A percentile compares a stretch with the other conserved stretches of the same genome.
Conservation (phyloP, 352 stramenopile genomes). For the Phytophthora sojae region DNA sequence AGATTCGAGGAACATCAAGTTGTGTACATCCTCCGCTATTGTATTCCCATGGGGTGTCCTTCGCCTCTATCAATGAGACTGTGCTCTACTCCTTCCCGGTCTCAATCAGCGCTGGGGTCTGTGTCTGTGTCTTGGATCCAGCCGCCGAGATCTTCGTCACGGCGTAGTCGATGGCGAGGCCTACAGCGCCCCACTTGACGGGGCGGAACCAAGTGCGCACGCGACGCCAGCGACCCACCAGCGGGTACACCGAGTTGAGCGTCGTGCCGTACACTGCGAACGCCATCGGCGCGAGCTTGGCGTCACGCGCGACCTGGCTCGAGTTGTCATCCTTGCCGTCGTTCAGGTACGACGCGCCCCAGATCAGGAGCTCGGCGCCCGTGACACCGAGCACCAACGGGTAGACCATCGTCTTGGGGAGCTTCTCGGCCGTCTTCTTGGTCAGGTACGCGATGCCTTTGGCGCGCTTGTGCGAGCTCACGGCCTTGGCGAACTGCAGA, state of each 20-base stretch:
- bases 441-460: constrained; percentile 37
- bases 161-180: constrained; percentile 26
- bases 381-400: constrained; percentile 38
- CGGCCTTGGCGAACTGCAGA: constrained; percentile 29
- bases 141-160: constrained; percentile 19
- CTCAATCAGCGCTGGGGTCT: constrained; percentile 13
- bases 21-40: constrained; percentile 7
- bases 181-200: constrained; percentile 36
- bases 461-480: constrained; percentile 29
- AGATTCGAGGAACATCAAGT: background rate
- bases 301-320: constrained; percentile 25
- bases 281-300: constrained; percentile 31
- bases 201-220: constrained; percentile 30
- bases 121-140: constrained; percentile 8
- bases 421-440: constrained; percentile 34
- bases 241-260: constrained; percentile 38
- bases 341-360: constrained; percentile 35
- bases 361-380: constrained; percentile 33
- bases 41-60: constrained; percentile 1
- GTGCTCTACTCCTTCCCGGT: constrained; percentile 12
- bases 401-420: constrained; percentile 38
- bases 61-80: background rate
- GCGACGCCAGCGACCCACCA: constrained; percentile 34
- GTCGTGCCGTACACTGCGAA: constrained; percentile 40
- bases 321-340: constrained; percentile 21